phyloP scores from a whole-genome alignment of 768 basidiomycete genomes.

The Coprinopsis sp. region DNA sequence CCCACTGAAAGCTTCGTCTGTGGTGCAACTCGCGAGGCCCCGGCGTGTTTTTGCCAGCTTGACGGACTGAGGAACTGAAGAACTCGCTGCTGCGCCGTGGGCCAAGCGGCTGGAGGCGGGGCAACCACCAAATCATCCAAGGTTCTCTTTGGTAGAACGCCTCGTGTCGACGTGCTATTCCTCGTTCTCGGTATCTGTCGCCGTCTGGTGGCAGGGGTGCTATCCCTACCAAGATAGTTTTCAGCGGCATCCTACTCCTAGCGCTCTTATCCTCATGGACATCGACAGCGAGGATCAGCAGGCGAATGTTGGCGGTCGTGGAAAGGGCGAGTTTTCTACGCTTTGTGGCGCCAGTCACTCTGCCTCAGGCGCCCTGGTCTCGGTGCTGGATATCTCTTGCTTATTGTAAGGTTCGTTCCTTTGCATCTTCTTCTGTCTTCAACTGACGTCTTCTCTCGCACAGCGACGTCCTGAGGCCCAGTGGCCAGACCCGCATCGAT shows the following conservation, averaged over 20 bases:
- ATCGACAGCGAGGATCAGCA: constrained; percentile 54
- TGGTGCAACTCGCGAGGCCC: no score
- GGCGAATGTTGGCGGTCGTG: constrained; percentile 39
- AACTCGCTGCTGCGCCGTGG: no score
- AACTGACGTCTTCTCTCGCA: no score
- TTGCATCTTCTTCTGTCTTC: no score
- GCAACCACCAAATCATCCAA: constrained; percentile 39
- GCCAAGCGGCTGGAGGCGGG: no score
- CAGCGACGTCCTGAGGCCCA: constrained; percentile 51
- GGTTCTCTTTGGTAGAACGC: constrained; percentile 39
- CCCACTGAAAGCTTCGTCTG: no score
- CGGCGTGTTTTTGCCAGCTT: no score
- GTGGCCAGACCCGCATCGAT: constrained; percentile 39
- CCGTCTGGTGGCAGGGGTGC: constrained; percentile 40
- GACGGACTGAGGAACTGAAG: no score
- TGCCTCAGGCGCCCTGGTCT: constrained; percentile 55
- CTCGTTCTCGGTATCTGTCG: constrained; percentile 45
- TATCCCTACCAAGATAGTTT: constrained; percentile 43
- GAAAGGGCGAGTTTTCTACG: constrained; percentile 53
- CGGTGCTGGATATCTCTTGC: constrained; percentile 58
- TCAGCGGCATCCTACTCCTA: constrained; percentile 45
- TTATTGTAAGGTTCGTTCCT: no score
- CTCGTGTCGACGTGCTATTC: constrained; percentile 51
- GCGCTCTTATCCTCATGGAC: constrained; percentile 44
- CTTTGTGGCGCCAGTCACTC: constrained; percentile 44